Evolutionary conservation across 2,329 filamentous ascomycete species (phyloP).

Genomic region (Claviceps citrina): DNA sequence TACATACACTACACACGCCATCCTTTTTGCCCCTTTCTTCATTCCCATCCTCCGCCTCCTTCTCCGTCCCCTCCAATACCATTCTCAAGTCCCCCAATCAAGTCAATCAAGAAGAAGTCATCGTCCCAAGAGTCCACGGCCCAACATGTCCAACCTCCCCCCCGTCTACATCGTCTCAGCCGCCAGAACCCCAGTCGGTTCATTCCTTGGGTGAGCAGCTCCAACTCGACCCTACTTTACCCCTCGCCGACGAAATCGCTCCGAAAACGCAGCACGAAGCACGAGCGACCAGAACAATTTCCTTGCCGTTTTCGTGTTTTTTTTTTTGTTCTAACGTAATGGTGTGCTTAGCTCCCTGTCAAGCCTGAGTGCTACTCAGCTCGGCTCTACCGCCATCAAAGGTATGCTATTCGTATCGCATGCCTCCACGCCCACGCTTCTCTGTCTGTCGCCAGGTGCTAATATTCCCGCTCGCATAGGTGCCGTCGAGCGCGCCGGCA

Average conservation of each 20-base stretch:
- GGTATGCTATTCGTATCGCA: too few species aligned
- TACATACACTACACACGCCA: too few species aligned
- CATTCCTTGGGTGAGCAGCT: constrained; percentile 65
- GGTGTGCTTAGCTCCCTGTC: constrained; percentile 56
- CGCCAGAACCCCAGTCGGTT: constrained; percentile 79
- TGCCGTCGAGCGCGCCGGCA: constrained; percentile 72
- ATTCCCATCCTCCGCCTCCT: too few species aligned
- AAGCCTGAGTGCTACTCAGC: constrained; percentile 68
- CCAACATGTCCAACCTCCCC: constrained; percentile 33
- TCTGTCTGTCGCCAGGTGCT: neutral
- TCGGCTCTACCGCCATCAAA: constrained; percentile 87
- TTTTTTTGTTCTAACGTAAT: neutral
- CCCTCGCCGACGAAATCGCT: constrained; percentile 1
- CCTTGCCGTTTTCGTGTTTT: neutral
- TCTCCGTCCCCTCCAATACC: too few species aligned
- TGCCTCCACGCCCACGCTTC: too few species aligned
- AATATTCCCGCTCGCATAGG: constrained; percentile 27
- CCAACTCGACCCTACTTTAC: too few species aligned
- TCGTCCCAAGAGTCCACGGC: neutral
- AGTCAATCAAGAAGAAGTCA: neutral
- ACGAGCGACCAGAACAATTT: neutral
- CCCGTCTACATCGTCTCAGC: constrained; percentile 93
- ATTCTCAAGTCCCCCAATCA: too few species aligned
- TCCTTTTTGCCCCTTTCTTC: too few species aligned
- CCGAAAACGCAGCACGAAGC: neutral